phyloP scores from a whole-genome alignment of 192 early-diverging fungal genomes.

The Linnemannia hyalina region DNA sequence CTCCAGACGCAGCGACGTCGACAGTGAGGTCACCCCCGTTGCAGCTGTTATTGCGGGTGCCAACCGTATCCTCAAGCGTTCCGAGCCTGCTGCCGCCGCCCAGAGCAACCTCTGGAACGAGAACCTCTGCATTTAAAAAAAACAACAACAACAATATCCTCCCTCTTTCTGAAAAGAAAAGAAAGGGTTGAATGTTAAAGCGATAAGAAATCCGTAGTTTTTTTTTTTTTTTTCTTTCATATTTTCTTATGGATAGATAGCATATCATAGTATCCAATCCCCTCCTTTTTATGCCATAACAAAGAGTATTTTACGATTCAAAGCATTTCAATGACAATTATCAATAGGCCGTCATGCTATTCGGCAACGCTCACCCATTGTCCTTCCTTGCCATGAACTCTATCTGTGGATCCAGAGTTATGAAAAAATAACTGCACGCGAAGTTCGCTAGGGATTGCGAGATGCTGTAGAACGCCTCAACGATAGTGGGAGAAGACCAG shows the following conservation, averaged over 20 bases:
- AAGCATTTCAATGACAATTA: neutral
- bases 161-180: neutral
- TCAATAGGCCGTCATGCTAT: no score
- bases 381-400: no score
- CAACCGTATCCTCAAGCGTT: constrained; percentile 22
- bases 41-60: neutral
- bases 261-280: neutral
- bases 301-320: neutral
- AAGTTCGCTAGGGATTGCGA: no score
- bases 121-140: constrained; percentile 24
- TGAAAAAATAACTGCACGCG: no score
- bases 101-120: constrained; percentile 30
- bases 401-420: no score
- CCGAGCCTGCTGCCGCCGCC: neutral
- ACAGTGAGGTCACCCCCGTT: neutral
- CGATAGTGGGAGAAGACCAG: no score
- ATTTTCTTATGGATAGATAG: neutral
- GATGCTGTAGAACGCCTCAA: no score
- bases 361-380: no score
- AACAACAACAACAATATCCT: no score
- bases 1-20: constrained; percentile 15
- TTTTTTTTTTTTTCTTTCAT: neutral
- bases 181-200: neutral
- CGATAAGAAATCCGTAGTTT: neutral
- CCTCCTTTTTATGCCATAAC: neutral